Conservation (phyloP, 192 early-diverging fungal species). For the Geranomyces michiganensis region DNA sequence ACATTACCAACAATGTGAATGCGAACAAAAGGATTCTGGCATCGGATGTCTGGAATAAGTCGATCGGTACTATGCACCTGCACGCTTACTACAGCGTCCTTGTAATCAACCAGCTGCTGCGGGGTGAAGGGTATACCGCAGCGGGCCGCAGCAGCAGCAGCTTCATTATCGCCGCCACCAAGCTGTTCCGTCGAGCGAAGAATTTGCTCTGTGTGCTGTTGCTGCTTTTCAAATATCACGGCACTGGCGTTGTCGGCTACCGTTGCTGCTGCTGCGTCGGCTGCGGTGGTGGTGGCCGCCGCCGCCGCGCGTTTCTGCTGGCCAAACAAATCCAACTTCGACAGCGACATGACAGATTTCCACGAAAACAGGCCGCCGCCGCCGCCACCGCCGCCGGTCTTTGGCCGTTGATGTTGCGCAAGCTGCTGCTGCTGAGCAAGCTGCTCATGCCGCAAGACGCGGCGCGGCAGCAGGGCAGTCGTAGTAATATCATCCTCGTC, state of each 20-base stretch:
- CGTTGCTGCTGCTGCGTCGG: not conserved
- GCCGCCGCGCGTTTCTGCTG: not conserved
- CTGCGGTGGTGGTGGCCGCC: not conserved
- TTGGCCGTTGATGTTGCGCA: not conserved
- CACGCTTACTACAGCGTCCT: not conserved
- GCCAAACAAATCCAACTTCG: slow-evolving; percentile 12
- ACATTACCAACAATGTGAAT: slow-evolving; percentile 46
- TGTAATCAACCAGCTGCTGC: slow-evolving; percentile 2
- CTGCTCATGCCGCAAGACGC: not conserved
- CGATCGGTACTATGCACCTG: slow-evolving; percentile 32
- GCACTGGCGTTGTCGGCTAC: not conserved
- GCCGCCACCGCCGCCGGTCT: not conserved
- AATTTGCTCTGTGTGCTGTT: not conserved
- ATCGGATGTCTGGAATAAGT: slow-evolving; percentile 36
- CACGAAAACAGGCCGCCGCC: slow-evolving; percentile 1
- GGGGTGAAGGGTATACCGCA: not conserved
- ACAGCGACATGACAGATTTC: slow-evolving; percentile 12
- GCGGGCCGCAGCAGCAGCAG: not conserved
- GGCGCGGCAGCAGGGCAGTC: too few species aligned
- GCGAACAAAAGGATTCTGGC: slow-evolving; percentile 42
- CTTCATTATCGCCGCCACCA: too few species aligned
- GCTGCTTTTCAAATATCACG: not conserved
- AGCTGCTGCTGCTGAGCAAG: not conserved
- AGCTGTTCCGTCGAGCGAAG: too few species aligned
- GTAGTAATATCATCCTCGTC: not conserved